Evolutionary conservation across 2,329 filamentous ascomycete species (phyloP).

Genomic region (Arthrobotrys pseudoclavata): DNA sequence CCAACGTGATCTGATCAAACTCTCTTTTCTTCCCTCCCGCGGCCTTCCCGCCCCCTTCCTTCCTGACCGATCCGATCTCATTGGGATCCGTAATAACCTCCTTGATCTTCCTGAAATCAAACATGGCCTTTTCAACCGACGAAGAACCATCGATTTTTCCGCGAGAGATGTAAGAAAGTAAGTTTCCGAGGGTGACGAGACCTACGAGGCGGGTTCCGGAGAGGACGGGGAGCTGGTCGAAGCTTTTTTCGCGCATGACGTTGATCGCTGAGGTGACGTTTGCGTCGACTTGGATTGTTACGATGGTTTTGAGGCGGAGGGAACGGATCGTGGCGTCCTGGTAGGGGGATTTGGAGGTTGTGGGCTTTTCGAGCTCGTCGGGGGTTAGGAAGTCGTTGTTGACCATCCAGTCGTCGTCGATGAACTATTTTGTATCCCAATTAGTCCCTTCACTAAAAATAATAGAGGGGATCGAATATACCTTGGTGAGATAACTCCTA

Average conservation of each 20-base stretch:
- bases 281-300: constrained; percentile 79
- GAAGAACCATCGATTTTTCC: constrained; percentile 81
- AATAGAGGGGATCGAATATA: constrained; percentile 62
- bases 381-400: constrained; percentile 89
- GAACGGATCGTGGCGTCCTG: constrained; percentile 82
- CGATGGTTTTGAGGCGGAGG: constrained; percentile 92
- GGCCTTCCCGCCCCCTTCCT: constrained; percentile 55
- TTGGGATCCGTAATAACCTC: constrained; percentile 92
- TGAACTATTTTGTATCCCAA: constrained; percentile 73
- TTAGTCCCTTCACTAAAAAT: not conserved
- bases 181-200: constrained; percentile 92
- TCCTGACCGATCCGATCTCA: constrained; percentile 69
- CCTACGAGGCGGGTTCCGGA: constrained; percentile 82
- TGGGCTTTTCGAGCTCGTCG: constrained; percentile 65
- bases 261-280: constrained; percentile 90
- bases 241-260: constrained; percentile 97
- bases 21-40: constrained; percentile 72
- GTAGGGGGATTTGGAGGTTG: constrained; percentile 71
- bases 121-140: constrained; percentile 91
- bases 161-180: constrained; percentile 88
- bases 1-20: constrained; percentile 93
- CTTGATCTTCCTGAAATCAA: constrained; percentile 88
- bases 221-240: constrained; percentile 95
- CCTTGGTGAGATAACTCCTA: constrained; percentile 93
- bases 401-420: constrained; percentile 98